These are phyloP conservation scores for Microbotryum violaceum DNA, from an alignment of 1,284 basidiomycete species.

Conservation along the genomic window DNA sequence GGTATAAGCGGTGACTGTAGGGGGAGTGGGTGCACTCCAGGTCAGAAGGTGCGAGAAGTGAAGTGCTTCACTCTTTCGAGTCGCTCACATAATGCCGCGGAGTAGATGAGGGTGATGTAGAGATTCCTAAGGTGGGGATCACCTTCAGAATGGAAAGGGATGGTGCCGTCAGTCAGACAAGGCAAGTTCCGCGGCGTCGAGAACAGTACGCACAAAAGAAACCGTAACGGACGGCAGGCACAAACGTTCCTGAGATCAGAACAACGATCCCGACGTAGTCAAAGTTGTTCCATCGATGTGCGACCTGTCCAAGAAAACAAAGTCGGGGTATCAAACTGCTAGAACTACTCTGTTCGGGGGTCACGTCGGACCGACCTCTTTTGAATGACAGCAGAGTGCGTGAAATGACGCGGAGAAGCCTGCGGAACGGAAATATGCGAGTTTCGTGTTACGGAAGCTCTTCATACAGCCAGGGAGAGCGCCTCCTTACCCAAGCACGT, in stretches of 20 bases:
- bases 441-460: background rate
- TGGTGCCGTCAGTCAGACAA: background rate
- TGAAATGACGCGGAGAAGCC: slow-evolving; percentile 32
- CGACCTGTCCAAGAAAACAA: slow-evolving; percentile 7
- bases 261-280: slow-evolving; percentile 35
- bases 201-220: slow-evolving; percentile 24
- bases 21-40: background rate
- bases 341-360: background rate
- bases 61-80: background rate
- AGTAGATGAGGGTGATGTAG: slow-evolving; percentile 31
- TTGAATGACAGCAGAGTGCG: slow-evolving; percentile 28
- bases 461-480: background rate
- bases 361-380: slow-evolving; percentile 3
- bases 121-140: slow-evolving; percentile 20
- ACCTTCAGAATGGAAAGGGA: background rate
- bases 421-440: background rate
- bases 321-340: no score
- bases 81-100: slow-evolving; percentile 14
- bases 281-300: slow-evolving; percentile 29
- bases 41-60: background rate
- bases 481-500: slow-evolving; percentile 25
- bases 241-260: slow-evolving; percentile 29
- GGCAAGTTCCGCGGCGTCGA: no score
- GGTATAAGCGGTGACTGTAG: slow-evolving; percentile 20
- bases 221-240: slow-evolving; percentile 29